Base-by-base conservation (phyloP, 2,329 filamentous ascomycete species). In the Talaromyces atroroseus region DNA sequence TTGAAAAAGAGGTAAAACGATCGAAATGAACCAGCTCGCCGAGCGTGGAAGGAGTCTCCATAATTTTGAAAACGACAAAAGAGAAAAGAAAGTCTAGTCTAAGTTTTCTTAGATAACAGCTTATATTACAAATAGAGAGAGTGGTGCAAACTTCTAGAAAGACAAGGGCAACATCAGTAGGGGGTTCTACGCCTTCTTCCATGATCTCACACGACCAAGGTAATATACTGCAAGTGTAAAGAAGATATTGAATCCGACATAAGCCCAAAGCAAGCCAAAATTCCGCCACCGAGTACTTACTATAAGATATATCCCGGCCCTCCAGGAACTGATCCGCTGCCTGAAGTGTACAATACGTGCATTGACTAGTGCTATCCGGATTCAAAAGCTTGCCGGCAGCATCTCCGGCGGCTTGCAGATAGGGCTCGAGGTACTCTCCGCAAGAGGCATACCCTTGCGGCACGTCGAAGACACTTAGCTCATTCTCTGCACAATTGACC, bases 401-500 rank as follows among this genome's bases (percentile, higher is more conserved):
- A n/a, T n/a, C n/a, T 5, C 24, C 48, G 5, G 49, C 62, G 0
- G 58, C 36, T 0, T 60, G 40, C 1, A 84, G 80, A 63, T 82
- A 88, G 0, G 63, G 26, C 0, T 59, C 49, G 62, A 89, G 68
- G 66, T 88, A 92, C 8, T 81, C 65, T 0, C 60, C 65, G 65
- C 89, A 92, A n/a, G n/a, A n/a, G 0, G 80, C 87, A 62, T 75
- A 57, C 16, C 78, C 78, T 1, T 69, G 57, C 0, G 81, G 78
- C 0, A 90, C 85, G 8, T 82, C 69, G 20, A 74, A 58, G 16
- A 73, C 67, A 20, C 10, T 23, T 59, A 82, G 79, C 69, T 96
- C 91, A 66, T 87, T 88, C 5, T 69, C 61, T 0, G 88, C 82
- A 70, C 91, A 96, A 0, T 68, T 62, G 32, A 92, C 84, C 0